Evolutionary conservation across 179 eudicot species (phyloP), one percentile per base, ranked within the genome.

Genomic region (Camellia oleifera): DNA sequence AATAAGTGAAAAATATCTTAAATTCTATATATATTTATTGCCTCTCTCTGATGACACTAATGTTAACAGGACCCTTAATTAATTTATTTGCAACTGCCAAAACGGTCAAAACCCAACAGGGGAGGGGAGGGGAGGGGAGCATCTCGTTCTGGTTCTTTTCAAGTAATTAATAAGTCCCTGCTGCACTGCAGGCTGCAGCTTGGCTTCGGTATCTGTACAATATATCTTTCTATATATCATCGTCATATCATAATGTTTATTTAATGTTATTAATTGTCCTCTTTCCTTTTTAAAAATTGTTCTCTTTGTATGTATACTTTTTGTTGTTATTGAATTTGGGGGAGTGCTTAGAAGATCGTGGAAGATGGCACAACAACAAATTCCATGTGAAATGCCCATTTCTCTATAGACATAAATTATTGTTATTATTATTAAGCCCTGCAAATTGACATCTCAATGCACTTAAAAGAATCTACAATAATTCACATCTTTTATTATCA

Each of bases 361-460:
- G 79, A 62, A 76, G 71, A 76, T 48, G 69, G 78, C 10, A 75
- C 78, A 61, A 40, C 5, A 69, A 5, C 17, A 76, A 62, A 17
- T 76, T 26, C 45, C 70, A 62, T 76, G 78, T 76, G 70, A 76
- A 18, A 42, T 45, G 78, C 69, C 68, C 69, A 62, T 76, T 75
- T 68, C 18, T 68, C 42, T 42, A 66, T 17, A 32, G 46, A 40
- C 5, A 40, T 32, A 7, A 12, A 18, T 32, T 42, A 13, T 3
- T 40, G 5, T 15, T 66, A 66, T 7, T 66, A 20, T 20, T 64
- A 64, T 9, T 3, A 64, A 61, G 17, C 8, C 64, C 7, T 14
- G 18, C 20, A 61, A 50, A 15, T 72, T 72, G 57, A 72, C 26
- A 70, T 17, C 64, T 3, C 5, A 7, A 61, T 17, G 17, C 64